These are phyloP conservation scores for Aspergillus sp. DNA, from an alignment of 2,329 filamentous ascomycete genomes.

Conservation along the genomic window DNA sequence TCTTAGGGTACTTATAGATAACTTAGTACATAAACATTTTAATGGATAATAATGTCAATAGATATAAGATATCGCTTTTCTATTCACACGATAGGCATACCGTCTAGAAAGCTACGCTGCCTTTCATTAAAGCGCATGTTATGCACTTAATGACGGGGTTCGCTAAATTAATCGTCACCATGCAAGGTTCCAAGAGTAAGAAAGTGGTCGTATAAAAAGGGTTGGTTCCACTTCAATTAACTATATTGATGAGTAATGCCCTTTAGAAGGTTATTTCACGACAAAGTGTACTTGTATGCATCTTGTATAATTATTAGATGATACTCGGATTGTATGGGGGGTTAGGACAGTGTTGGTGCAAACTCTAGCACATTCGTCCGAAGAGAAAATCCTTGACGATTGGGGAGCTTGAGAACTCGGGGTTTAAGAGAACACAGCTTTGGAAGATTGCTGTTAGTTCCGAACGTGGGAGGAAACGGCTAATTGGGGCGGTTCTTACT, in stretches of 20 bases:
- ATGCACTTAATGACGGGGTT: background rate
- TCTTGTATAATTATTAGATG: background rate
- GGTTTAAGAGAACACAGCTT: slow-evolving; percentile 87
- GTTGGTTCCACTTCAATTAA: background rate
- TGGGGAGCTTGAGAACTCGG: slow-evolving; percentile 89
- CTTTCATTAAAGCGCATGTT: background rate
- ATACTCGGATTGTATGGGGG: background rate
- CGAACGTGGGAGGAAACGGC: slow-evolving; percentile 11
- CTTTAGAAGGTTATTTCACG: background rate
- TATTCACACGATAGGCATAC: background rate
- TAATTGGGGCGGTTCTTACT: slow-evolving; percentile 54
- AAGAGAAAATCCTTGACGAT: slow-evolving; percentile 91
- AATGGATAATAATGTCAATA: slow-evolving; percentile 19
- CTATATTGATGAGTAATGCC: background rate
- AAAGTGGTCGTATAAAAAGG: background rate
- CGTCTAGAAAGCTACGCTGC: background rate
- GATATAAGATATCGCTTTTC: background rate
- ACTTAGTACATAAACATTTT: slow-evolving; percentile 15
- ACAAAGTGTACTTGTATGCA: background rate
- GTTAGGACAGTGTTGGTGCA: background rate
- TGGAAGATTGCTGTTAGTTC: background rate
- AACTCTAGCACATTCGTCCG: slow-evolving; percentile 30
- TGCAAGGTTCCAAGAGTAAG: too few relatives aligned
- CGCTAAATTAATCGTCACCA: too few relatives aligned
- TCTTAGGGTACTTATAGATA: slow-evolving; percentile 6